Base-by-base conservation (phyloP, 352 stramenopile genomes). In the Pythium aristosporum region DNA sequence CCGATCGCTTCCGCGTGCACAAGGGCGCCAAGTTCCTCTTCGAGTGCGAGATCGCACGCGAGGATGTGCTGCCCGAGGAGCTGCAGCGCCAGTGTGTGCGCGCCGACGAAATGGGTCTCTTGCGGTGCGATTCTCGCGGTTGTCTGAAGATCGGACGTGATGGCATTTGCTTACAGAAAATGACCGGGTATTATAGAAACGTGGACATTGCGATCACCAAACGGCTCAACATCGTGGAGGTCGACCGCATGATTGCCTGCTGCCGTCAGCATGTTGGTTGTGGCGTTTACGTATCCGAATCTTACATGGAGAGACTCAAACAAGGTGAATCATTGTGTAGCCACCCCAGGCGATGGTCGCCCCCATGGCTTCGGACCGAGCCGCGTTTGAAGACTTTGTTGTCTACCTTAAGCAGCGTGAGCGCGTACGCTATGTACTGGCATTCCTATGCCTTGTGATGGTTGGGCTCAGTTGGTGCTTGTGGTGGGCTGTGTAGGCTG, bases 21-120 rank as follows among this genome's bases (percentile, higher is more conserved):
- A 92, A 92, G 67, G 83, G 75, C 47, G 77, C 77, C 61, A 79
- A 79, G 63, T 88, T 82, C 59, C 72, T 86, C 42, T 92, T 92
- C 61, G 76, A 88, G 41, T 89, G 79, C 44, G 61, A 73, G n/a
- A 68, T 67, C 41, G 58, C 65, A 25, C 57, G 57, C 12, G 12
- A 32, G 18, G 20, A 54, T 20, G n/a, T 47, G 66, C 32, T 64
- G 63, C 13, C 61, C 53, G 6, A 43, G 44, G 11, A 73, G 71
- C 41, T 74, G 60, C 54, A 69, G 30, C 44, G 43, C 15, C 23
- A 63, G 15, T 23, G 50, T 32, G 73, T 77, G 28, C 65, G 70
- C 52, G 42, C 68, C 16, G 63, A 87, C 11, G 76, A 75, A 16
- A 52, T 92, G 12, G 67, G 71, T 46, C 61, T 74, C 30, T 71